phyloP scores from a whole-genome alignment of 306 rosid genomes.

The Dryas drummondii region DNA sequence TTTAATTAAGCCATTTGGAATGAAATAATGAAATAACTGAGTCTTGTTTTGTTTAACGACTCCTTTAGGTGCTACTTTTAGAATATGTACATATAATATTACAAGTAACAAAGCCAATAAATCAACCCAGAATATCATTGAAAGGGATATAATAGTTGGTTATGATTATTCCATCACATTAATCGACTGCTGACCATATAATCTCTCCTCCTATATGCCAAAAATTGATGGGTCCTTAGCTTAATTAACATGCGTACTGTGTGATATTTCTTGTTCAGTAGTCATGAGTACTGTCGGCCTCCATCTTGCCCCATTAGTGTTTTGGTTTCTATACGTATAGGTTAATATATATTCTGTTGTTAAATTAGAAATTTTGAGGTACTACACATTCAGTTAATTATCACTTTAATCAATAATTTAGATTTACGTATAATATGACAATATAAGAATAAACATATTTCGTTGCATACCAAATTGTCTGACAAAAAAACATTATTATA shows the following conservation, averaged over 20 bases:
- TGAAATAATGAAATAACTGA: not conserved
- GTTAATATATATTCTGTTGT: no score
- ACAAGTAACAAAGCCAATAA: not conserved
- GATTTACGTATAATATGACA: no score
- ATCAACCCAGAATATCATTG: not conserved
- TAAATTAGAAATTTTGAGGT: no score
- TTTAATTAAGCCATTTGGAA: not conserved
- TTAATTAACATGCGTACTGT: not conserved
- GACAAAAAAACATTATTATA: no score
- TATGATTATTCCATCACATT: slow-evolving; percentile 1
- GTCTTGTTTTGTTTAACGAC: not conserved
- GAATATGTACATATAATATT: not conserved
- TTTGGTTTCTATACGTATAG: no score
- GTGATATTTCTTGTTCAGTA: not conserved
- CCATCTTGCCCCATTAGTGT: no score
- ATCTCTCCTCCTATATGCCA: not conserved
- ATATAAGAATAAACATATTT: no score
- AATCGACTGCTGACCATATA: slow-evolving; percentile 14
- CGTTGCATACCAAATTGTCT: no score
- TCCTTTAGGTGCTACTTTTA: not conserved
- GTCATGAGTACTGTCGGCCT: no score
- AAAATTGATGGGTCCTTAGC: not conserved
- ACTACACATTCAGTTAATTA: no score
- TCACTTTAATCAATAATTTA: no score
- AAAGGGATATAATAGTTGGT: not conserved